Conservation (phyloP, 129 eudicot genomes). For the Chrysanthemum seticuspe region DNA sequence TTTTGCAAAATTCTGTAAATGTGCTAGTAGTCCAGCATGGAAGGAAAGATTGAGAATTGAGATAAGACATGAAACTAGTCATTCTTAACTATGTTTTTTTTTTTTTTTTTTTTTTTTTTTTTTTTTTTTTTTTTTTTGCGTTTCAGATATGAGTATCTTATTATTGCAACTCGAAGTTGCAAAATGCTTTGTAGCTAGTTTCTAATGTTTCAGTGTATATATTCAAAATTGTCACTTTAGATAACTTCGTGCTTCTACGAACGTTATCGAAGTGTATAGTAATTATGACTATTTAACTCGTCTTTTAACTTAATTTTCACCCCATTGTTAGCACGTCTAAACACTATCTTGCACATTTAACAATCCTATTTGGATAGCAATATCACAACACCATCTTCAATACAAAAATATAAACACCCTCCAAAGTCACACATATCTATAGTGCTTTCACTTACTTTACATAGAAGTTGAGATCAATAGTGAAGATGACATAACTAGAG, state of each 20-base stretch:
- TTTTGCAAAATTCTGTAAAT: neutral
- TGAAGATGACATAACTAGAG: slow-evolving; percentile 39
- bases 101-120: too few species aligned
- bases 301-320: too few species aligned
- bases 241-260: too few species aligned
- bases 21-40: neutral
- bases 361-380: neutral
- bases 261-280: too few species aligned
- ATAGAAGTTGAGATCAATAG: slow-evolving; percentile 25
- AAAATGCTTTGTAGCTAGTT: neutral
- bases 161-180: too few species aligned
- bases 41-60: neutral
- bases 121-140: too few species aligned
- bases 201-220: neutral
- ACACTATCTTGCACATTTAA: neutral
- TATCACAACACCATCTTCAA: neutral
- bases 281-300: too few species aligned
- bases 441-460: slow-evolving; percentile 16
- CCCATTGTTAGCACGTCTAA: too few species aligned
- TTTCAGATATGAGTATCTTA: too few species aligned
- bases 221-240: too few species aligned
- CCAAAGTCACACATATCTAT: too few species aligned
- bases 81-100: neutral
- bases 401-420: neutral
- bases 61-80: neutral